Percentiles rank a stretch among this genome's conserved stretches.
Conservation (phyloP, 2,329 filamentous ascomycete species). For the Trichoderma polysporum region DNA sequence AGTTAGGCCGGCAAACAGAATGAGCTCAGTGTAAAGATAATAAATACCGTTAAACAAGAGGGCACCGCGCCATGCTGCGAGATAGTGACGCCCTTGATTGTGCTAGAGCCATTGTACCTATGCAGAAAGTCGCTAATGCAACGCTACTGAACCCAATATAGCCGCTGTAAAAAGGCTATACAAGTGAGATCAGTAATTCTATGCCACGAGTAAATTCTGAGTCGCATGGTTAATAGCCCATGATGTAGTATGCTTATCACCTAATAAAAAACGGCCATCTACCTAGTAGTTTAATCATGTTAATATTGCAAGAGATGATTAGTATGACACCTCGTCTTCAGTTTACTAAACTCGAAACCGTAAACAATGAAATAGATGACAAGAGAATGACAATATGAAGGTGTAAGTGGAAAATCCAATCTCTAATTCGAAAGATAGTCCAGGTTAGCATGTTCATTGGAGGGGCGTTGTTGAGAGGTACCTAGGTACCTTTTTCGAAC, state of each 20-base stretch:
- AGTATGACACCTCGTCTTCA: neutral
- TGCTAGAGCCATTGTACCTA: neutral
- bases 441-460: neutral
- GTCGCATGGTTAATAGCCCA: neutral
- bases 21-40: constrained; percentile 13
- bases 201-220: neutral
- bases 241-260: neutral
- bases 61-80: neutral
- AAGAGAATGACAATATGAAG: neutral
- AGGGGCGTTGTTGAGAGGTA: neutral
- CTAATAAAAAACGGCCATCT: too few relatives aligned
- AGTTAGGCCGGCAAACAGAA: constrained; percentile 2
- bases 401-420: neutral
- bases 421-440: too few relatives aligned
- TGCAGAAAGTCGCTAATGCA: neutral
- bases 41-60: neutral
- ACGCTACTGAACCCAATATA: neutral
- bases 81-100: neutral
- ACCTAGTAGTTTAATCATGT: neutral
- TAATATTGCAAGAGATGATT: neutral
- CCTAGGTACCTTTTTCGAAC: neutral
- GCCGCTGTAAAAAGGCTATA: neutral
- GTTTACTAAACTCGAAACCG: neutral
- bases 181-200: neutral
- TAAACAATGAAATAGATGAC: neutral